phyloP scores from a whole-genome alignment of 2,329 filamentous ascomycete genomes.

The Pseudogymnoascus sp. region DNA sequence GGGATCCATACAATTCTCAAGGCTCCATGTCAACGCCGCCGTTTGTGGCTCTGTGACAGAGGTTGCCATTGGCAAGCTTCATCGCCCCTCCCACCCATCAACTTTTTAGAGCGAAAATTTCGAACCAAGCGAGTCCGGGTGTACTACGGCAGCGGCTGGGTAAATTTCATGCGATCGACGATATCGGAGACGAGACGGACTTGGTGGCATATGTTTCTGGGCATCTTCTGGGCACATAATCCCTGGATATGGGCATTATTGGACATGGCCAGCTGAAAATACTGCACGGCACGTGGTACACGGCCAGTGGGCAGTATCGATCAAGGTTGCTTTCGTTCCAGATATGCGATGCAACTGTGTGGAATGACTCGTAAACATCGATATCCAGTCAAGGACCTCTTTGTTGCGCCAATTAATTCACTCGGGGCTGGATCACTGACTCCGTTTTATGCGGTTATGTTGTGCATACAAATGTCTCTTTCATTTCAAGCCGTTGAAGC shows the following conservation, averaged over 20 bases:
- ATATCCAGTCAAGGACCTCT: neutral
- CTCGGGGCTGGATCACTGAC: neutral
- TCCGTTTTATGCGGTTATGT: conserved; percentile 1
- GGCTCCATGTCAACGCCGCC: conserved; percentile 1
- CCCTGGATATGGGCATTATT: neutral
- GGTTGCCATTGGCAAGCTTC: conserved; percentile 1
- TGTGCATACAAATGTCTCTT: conserved; percentile 3
- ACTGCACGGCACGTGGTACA: conserved; percentile 1
- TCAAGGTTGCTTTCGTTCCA: conserved; percentile 1
- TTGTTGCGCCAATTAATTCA: neutral
- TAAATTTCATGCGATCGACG: neutral
- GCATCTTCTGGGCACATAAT: neutral
- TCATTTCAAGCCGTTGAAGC: neutral
- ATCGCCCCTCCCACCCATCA: conserved; percentile 9
- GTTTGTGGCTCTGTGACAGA: conserved; percentile 5
- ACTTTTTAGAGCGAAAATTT: conserved; percentile 1
- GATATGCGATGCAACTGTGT: neutral
- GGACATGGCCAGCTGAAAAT: neutral
- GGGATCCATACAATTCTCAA: conserved; percentile 4
- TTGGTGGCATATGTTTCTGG: neutral
- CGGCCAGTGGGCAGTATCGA: neutral
- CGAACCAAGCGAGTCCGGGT: conserved; percentile 2
- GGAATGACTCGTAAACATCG: neutral
- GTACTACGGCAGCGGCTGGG: neutral
- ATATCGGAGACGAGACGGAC: neutral